Conservation (phyloP, 768 basidiomycete genomes). For the Hortiboletus flavorubellus region DNA sequence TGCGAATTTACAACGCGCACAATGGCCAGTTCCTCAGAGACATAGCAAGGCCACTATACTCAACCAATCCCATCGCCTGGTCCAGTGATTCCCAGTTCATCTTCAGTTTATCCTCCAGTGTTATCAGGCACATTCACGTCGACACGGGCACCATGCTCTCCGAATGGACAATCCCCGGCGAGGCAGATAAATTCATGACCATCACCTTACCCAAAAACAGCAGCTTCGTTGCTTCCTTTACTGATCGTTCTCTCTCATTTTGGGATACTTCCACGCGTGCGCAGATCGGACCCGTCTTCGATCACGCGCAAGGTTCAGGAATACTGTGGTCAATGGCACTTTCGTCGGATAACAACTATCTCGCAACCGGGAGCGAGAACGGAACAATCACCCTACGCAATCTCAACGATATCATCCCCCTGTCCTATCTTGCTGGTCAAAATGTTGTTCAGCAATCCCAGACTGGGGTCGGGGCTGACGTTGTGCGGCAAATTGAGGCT, state of each 20-base stretch:
- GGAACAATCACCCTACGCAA: neutral
- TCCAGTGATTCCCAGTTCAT: neutral
- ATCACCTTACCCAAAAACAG: neutral
- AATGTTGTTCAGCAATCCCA: neutral
- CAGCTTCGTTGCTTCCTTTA: neutral
- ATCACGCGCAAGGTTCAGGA: neutral
- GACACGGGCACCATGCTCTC: neutral
- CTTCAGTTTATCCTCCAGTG: neutral
- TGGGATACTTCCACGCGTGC: slow-evolving; percentile 5
- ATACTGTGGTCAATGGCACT: neutral
- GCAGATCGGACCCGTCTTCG: slow-evolving; percentile 1
- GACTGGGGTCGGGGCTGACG: neutral
- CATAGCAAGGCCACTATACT: neutral
- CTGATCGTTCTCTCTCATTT: neutral
- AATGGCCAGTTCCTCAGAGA: neutral
- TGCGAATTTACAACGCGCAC: slow-evolving; percentile 6
- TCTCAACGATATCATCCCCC: neutral
- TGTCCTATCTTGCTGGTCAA: neutral
- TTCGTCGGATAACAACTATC: neutral
- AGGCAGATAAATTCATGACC: neutral
- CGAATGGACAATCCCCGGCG: slow-evolving; percentile 1
- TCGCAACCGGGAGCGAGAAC: neutral
- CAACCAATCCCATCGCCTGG: neutral
- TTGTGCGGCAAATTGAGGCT: neutral
- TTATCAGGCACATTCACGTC: neutral